Conservation (phyloP, 1,284 basidiomycete genomes). For the Sporisorium graminicola region DNA sequence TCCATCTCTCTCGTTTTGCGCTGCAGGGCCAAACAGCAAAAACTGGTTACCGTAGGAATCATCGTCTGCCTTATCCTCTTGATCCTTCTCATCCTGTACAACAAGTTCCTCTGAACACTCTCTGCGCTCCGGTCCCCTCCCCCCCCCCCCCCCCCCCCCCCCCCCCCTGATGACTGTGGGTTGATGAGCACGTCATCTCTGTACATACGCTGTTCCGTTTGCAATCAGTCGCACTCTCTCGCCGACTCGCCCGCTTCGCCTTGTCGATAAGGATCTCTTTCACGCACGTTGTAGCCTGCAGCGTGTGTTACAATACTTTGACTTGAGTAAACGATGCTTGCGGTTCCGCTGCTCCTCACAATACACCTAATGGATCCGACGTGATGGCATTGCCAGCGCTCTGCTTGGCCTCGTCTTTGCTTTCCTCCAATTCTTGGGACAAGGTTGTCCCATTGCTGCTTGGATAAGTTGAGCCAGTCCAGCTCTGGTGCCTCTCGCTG, state of each 20-base stretch:
- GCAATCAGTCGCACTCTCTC: neutral
- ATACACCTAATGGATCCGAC: slow-evolving; percentile 41
- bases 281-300: neutral
- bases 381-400: slow-evolving; percentile 11
- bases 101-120: slow-evolving; percentile 55
- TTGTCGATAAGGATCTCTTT: neutral
- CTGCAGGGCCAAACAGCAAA: slow-evolving; percentile 67
- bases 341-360: slow-evolving; percentile 3
- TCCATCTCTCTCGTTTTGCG: neutral
- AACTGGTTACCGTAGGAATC: slow-evolving; percentile 65
- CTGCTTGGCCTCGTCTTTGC: slow-evolving; percentile 3
- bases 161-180: too few species aligned
- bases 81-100: slow-evolving; percentile 68
- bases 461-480: slow-evolving; percentile 3
- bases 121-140: neutral
- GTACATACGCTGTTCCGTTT: slow-evolving; percentile 4
- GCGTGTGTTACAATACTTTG: neutral
- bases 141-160: too few species aligned
- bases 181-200: neutral
- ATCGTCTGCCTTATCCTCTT: slow-evolving; percentile 66
- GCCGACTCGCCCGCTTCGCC: neutral
- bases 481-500: slow-evolving; percentile 18
- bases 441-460: neutral
- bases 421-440: neutral
- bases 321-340: neutral